Conservation (phyloP, 345 rosid species). For the Populus euphratica region DNA sequence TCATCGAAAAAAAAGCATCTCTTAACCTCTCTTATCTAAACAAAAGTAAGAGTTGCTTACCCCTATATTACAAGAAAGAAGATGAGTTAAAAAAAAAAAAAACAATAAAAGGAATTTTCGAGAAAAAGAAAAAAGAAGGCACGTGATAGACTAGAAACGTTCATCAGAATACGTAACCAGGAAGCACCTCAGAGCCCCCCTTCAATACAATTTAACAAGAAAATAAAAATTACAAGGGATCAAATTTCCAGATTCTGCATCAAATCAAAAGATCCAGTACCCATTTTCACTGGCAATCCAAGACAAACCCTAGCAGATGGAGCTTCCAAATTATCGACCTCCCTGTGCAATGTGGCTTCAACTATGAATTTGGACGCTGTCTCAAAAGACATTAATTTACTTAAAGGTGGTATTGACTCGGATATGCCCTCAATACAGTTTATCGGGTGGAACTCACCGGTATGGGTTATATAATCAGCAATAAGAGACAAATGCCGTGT, state of each 20-base stretch:
- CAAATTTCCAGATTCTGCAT: constrained; percentile 58
- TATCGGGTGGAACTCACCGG: constrained; percentile 85
- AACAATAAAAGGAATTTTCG: not conserved
- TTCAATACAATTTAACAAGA: not conserved
- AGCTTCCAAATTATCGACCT: constrained; percentile 29
- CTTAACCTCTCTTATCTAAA: too few relatives aligned
- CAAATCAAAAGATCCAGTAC: constrained; percentile 86
- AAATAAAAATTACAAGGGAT: constrained; percentile 8
- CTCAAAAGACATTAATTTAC: constrained; percentile 80
- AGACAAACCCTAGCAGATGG: constrained; percentile 90
- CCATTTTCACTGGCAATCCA: constrained; percentile 84
- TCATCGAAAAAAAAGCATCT: too few relatives aligned
- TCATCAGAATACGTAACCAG: not conserved
- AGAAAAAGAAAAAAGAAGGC: too few relatives aligned
- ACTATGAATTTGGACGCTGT: constrained; percentile 86
- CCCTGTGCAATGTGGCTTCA: constrained; percentile 74
- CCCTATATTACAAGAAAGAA: too few relatives aligned
- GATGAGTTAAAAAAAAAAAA: not conserved
- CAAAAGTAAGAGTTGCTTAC: too few relatives aligned
- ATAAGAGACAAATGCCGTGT: constrained; percentile 71
- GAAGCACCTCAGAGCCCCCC: not conserved
- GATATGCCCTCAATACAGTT: constrained; percentile 83
- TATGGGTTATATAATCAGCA: constrained; percentile 87
- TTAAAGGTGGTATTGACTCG: constrained; percentile 69
- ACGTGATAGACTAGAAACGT: not conserved